phyloP scores from a whole-genome alignment of 176 grass and related monocot species.

The Themeda triandra region DNA sequence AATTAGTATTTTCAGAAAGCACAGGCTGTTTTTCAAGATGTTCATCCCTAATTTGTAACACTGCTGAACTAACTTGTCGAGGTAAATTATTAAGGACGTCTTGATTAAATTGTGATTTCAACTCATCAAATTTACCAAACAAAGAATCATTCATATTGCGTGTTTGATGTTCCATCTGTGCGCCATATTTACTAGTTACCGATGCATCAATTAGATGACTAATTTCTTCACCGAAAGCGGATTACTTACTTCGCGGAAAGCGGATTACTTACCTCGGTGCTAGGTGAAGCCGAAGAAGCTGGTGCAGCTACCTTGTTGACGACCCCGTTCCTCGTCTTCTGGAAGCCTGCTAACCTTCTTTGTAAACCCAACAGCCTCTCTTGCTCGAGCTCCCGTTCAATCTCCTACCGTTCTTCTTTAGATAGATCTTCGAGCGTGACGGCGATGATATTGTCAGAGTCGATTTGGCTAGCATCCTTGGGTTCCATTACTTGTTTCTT shows the following conservation, averaged over 20 bases:
- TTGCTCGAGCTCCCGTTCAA: not conserved
- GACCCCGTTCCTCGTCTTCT: not conserved
- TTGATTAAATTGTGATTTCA: not conserved
- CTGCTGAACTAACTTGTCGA: not conserved
- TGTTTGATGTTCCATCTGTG: not conserved
- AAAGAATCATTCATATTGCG: not conserved
- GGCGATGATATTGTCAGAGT: not conserved
- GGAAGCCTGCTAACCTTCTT: not conserved
- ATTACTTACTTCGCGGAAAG: not conserved
- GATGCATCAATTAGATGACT: no score
- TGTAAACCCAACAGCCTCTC: not conserved
- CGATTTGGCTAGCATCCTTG: no score
- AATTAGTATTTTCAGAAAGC: not conserved
- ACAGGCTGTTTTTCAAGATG: not conserved
- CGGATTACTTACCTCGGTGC: not conserved
- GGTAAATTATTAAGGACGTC: not conserved
- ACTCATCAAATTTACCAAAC: not conserved
- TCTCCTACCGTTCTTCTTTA: not conserved
- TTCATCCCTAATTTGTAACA: not conserved
- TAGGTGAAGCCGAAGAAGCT: not conserved
- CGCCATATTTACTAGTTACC: not conserved
- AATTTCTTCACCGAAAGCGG: not conserved
- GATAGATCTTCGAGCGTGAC: not conserved
- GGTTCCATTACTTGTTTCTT: no score
- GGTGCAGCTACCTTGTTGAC: not conserved